These are phyloP conservation scores for Aspergillus saccharolyticus DNA, from an alignment of 495 filamentous ascomycete genomes.

Conservation along the genomic window DNA sequence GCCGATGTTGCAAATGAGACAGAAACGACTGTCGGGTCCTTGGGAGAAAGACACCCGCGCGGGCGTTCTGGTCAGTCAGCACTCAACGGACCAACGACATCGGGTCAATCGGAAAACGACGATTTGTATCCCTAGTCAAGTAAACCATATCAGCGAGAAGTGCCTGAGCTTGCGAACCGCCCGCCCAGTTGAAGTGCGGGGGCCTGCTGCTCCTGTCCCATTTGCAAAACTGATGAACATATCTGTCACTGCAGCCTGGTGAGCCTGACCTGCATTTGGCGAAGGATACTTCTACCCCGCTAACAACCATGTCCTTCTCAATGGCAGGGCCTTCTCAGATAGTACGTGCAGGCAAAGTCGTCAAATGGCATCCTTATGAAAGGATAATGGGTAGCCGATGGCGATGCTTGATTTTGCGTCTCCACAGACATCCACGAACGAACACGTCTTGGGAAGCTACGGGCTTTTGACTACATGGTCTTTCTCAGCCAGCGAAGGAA, in stretches of 20 bases:
- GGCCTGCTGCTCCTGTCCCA: no score
- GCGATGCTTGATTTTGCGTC: constrained; percentile 30
- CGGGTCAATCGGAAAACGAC: constrained; percentile 35
- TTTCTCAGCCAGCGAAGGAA: constrained; percentile 21
- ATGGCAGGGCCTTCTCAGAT: constrained; percentile 33
- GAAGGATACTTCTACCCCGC: constrained; percentile 31
- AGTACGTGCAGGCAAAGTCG: constrained; percentile 27
- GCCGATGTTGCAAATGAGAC: no score
- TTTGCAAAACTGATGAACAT: constrained; percentile 27
- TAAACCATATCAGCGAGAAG: constrained; percentile 35
- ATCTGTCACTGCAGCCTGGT: constrained; percentile 18
- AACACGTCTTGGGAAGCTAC: constrained; percentile 25
- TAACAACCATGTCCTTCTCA: constrained; percentile 38
- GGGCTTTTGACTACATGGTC: constrained; percentile 19
- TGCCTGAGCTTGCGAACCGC: constrained; percentile 37
- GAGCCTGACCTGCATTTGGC: constrained; percentile 23
- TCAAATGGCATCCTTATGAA: constrained; percentile 31
- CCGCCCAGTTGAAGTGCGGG: constrained; percentile 21
- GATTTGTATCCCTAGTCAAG: constrained; percentile 40
- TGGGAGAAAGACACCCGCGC: no score
- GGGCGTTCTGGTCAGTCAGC: no score
- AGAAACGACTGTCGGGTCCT: no score
- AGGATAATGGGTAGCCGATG: constrained; percentile 29
- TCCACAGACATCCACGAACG: constrained; percentile 18
- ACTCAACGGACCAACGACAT: no score